These are phyloP conservation scores for Salix brachista DNA, from an alignment of 345 rosid genomes.

Conservation along the genomic window DNA sequence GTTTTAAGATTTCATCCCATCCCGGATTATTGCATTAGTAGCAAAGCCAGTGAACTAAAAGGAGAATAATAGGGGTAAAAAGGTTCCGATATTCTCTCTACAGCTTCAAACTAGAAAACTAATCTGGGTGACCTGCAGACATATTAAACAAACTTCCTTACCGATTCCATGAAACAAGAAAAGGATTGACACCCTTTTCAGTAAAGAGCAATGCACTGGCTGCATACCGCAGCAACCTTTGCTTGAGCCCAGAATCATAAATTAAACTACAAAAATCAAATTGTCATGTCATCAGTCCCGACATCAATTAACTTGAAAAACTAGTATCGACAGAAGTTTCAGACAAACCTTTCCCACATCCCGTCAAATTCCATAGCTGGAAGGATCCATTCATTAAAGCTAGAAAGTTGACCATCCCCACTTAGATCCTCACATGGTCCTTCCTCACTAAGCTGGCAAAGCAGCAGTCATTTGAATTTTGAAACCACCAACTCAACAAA, in stretches of 20 bases:
- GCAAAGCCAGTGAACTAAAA: neutral
- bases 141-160: conserved; percentile 27
- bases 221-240: conserved; percentile 78
- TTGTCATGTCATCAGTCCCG: neutral
- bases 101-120: neutral
- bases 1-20: neutral
- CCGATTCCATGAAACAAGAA: conserved; percentile 95
- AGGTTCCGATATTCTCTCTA: neutral
- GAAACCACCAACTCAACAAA: conserved; percentile 1
- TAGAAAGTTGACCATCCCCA: conserved; percentile 77
- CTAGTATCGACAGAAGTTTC: neutral
- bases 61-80: neutral
- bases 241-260: conserved; percentile 91
- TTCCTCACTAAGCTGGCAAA: conserved; percentile 80
- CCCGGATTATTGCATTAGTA: neutral
- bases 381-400: conserved; percentile 93
- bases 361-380: conserved; percentile 98
- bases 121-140: neutral
- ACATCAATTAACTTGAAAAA: neutral
- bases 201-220: conserved; percentile 90
- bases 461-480: conserved; percentile 5
- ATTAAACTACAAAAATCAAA: conserved; percentile 60
- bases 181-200: conserved; percentile 85
- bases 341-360: conserved; percentile 94
- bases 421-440: conserved; percentile 88